Evolutionary conservation across 2,329 filamentous ascomycete species (phyloP).

Genomic region (Bipolaris bicolor): DNA sequence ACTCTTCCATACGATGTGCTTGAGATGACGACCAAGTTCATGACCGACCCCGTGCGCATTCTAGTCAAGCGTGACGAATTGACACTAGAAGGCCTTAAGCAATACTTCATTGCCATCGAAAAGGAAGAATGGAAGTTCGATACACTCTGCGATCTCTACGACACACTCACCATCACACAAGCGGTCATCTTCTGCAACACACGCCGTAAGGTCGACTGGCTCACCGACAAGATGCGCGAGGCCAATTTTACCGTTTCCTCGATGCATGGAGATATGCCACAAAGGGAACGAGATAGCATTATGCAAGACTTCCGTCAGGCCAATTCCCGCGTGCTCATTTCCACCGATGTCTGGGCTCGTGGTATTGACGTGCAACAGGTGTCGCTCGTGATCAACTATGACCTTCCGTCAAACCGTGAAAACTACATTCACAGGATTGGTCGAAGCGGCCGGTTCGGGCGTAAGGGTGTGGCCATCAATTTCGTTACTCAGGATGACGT

Average conservation of each 20-base stretch:
- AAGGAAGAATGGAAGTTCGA: conserved; percentile 99
- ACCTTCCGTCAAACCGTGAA: conserved; percentile 96
- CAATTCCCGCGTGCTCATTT: conserved; percentile 94
- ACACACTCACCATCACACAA: conserved; percentile 97
- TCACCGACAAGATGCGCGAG: conserved; percentile 99
- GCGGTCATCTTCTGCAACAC: conserved; percentile 99
- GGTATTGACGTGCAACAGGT: conserved; percentile 99
- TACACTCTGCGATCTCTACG: conserved; percentile 97
- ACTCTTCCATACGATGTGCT: conserved; percentile 97
- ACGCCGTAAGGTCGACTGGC: conserved; percentile 97
- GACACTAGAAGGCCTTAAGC: conserved; percentile 95
- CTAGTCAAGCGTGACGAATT: conserved; percentile 98
- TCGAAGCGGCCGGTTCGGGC: conserved; percentile 90
- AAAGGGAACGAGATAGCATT: conserved; percentile 96
- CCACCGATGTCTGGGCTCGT: conserved; percentile 96
- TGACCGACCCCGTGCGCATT: conserved; percentile 96
- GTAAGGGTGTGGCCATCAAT: conserved; percentile 99
- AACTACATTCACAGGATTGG: conserved; percentile 99
- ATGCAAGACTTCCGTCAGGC: conserved; percentile 99
- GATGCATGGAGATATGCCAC: conserved; percentile 99
- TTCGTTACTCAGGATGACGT: conserved; percentile 99
- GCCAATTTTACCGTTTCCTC: conserved; percentile 98
- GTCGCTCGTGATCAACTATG: conserved; percentile 98
- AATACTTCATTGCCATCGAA: conserved; percentile 99
- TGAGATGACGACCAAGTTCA: conserved; percentile 99